Percentiles rank a stretch among this genome's conserved stretches.
Conservation (phyloP, 805 yeast genomes). For the Dipodascus geniculatus region DNA sequence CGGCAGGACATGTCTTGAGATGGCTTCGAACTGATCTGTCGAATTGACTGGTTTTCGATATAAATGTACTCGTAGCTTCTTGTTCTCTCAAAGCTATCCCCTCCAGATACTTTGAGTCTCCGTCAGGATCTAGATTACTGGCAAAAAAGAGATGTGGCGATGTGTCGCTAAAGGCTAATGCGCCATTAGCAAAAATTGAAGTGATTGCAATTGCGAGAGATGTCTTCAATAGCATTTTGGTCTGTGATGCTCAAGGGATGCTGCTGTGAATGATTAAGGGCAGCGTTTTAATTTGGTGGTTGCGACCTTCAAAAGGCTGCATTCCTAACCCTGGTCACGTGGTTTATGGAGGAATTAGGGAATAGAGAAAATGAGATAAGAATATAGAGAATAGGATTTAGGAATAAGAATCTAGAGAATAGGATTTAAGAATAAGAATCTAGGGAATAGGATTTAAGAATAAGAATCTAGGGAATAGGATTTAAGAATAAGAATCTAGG, state of each 20-base stretch:
- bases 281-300: not conserved
- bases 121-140: not conserved
- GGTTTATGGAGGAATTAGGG: too few species aligned
- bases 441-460: too few species aligned
- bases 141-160: not conserved
- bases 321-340: not conserved
- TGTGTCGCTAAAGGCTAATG: not conserved
- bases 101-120: not conserved
- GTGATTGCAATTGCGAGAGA: not conserved
- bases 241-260: too few species aligned
- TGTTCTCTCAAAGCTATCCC: not conserved
- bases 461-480: too few species aligned
- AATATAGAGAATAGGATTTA: too few species aligned
- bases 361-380: too few species aligned
- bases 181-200: not conserved
- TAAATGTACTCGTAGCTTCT: not conserved
- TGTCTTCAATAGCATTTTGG: not conserved
- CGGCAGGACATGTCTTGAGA: slow-evolving; percentile 33
- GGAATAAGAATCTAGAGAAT: too few species aligned
- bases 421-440: too few species aligned
- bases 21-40: slow-evolving; percentile 7
- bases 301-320: not conserved
- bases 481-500: too few species aligned
- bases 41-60: not conserved
- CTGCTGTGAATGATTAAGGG: not conserved